phyloP scores from a whole-genome alignment of 2,329 filamentous ascomycete genomes.

The Triangularia verruculosa region DNA sequence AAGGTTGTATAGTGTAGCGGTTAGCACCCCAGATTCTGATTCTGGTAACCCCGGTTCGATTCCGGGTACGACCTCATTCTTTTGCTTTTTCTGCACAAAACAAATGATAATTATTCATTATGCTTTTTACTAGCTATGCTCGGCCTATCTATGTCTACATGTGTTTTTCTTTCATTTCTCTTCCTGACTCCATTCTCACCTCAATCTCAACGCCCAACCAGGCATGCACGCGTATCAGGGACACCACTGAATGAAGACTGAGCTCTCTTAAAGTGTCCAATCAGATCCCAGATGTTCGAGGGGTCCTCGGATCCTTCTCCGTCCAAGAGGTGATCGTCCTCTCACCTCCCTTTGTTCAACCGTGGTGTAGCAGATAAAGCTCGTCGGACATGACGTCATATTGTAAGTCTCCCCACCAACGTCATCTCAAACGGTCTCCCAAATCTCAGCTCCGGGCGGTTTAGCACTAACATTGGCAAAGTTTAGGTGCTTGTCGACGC shows the following conservation, averaged over 20 bases:
- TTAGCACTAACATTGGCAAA: background rate
- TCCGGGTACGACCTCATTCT: slow-evolving; percentile 23
- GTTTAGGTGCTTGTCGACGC: background rate
- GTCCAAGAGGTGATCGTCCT: background rate
- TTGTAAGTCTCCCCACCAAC: slow-evolving; percentile 2
- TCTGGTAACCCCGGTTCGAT: slow-evolving; percentile 27
- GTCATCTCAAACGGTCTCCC: slow-evolving; percentile 8
- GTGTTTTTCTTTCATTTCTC: no score
- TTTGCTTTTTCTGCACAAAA: slow-evolving; percentile 9
- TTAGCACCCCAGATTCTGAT: slow-evolving; percentile 28
- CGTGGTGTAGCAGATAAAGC: background rate
- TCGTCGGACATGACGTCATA: slow-evolving; percentile 14
- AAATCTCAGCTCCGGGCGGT: background rate
- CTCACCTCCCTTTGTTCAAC: background rate
- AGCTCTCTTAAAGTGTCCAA: background rate
- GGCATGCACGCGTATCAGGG: no score
- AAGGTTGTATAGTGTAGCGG: slow-evolving; percentile 26
- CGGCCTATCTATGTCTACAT: background rate
- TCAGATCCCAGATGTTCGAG: background rate
- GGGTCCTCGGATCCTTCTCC: background rate
- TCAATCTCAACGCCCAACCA: no score
- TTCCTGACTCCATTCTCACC: no score
- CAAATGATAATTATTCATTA: background rate
- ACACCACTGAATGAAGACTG: no score
- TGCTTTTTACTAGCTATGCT: background rate